Conservation (phyloP, 2,329 filamentous ascomycete species). For the Onygenales sp. region DNA sequence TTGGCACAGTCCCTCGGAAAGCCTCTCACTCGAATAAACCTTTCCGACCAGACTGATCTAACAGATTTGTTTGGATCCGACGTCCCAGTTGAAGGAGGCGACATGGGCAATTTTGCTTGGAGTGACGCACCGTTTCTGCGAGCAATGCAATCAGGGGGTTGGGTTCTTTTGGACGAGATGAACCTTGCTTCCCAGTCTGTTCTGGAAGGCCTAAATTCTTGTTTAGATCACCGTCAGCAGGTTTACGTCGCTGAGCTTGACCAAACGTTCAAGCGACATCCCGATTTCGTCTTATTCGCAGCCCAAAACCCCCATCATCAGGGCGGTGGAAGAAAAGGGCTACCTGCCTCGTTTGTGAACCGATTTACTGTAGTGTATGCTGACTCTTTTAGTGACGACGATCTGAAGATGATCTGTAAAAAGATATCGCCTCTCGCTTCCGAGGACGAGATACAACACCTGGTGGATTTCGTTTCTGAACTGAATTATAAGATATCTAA, state of each 20-base stretch:
- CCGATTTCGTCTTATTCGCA: slow-evolving; percentile 86
- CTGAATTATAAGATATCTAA: slow-evolving; percentile 63
- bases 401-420: slow-evolving; percentile 71
- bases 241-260: slow-evolving; percentile 93
- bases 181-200: slow-evolving; percentile 96
- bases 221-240: slow-evolving; percentile 90
- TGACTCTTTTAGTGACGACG: slow-evolving; percentile 72
- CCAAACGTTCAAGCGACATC: slow-evolving; percentile 83
- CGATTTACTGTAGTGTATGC: slow-evolving; percentile 97
- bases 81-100: slow-evolving; percentile 85
- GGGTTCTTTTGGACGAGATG: slow-evolving; percentile 98
- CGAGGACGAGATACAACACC: slow-evolving; percentile 48
- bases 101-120: slow-evolving; percentile 88
- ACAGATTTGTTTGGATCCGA: slow-evolving; percentile 98
- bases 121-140: slow-evolving; percentile 89
- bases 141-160: slow-evolving; percentile 93
- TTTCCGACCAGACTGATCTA: slow-evolving; percentile 94
- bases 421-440: slow-evolving; percentile 63
- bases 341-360: slow-evolving; percentile 94
- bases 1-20: slow-evolving; percentile 71
- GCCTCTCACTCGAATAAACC: slow-evolving; percentile 83
- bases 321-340: slow-evolving; percentile 85
- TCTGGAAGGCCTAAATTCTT: slow-evolving; percentile 90
- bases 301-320: slow-evolving; percentile 97
- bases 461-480: slow-evolving; percentile 73